Evolutionary conservation across 352 stramenopile genomes (phyloP).

Genomic region (Aphanomyces stellatus): DNA sequence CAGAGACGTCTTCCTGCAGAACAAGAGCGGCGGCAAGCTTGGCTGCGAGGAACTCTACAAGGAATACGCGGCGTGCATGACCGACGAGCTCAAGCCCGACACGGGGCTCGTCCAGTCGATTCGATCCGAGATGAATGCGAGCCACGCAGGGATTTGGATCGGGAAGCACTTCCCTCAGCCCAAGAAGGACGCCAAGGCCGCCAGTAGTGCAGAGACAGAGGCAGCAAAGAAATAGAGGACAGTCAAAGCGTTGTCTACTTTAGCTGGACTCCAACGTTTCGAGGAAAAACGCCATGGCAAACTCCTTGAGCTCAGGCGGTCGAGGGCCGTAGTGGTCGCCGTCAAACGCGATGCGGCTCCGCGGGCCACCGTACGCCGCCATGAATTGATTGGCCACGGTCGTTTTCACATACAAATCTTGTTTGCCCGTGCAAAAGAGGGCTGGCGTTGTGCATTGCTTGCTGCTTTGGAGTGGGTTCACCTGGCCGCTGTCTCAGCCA

Average conservation of each 20-base stretch:
- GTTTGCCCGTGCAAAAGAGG: slow-evolving; percentile 49
- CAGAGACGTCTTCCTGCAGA: slow-evolving; percentile 73
- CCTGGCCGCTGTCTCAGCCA: slow-evolving; percentile 10
- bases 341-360: neutral
- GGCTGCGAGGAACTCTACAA: slow-evolving; percentile 78
- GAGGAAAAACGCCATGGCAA: neutral
- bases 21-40: slow-evolving; percentile 58
- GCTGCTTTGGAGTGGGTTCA: neutral
- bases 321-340: neutral
- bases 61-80: slow-evolving; percentile 59
- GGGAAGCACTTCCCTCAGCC: slow-evolving; percentile 12
- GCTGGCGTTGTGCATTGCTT: slow-evolving; percentile 48
- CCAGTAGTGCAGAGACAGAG: no score
- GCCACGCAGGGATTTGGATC: slow-evolving; percentile 7
- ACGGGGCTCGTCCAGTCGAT: slow-evolving; percentile 9
- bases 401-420: slow-evolving; percentile 57
- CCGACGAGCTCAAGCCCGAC: slow-evolving; percentile 24
- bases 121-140: slow-evolving; percentile 13
- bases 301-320: neutral
- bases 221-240: neutral
- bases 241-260: neutral
- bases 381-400: slow-evolving; percentile 54
- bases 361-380: slow-evolving; percentile 45
- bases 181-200: no score
- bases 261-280: neutral